phyloP scores from a whole-genome alignment of 176 grass and related monocot species.

The Dendrocalamus sinicus region DNA sequence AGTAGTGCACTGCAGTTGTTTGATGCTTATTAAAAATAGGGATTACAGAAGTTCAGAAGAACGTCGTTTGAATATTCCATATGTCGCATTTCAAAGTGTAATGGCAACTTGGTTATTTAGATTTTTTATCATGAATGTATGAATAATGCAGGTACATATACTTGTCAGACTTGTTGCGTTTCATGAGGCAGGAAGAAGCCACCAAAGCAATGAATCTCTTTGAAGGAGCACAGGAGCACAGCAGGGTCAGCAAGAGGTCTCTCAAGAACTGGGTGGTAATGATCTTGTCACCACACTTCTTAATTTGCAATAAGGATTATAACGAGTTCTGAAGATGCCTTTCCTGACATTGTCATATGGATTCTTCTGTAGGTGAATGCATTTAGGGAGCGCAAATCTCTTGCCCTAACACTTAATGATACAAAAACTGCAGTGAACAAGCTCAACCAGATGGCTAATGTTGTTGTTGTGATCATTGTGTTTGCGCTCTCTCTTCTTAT shows the following conservation, averaged over 20 bases:
- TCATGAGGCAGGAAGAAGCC: constrained; percentile 80
- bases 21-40: not conserved
- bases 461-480: constrained; percentile 55
- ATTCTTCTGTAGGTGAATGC: constrained; percentile 60
- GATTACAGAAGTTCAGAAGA: not conserved
- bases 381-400: constrained; percentile 72
- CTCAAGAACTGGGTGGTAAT: constrained; percentile 98
- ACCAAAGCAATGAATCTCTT: constrained; percentile 71
- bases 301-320: constrained; percentile 19
- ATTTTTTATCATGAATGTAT: not conserved
- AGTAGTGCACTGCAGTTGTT: not conserved
- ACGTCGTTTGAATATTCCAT: not conserved
- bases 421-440: constrained; percentile 78
- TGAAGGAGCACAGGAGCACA: constrained; percentile 79
- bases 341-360: constrained; percentile 26
- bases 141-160: constrained; percentile 75
- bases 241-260: constrained; percentile 67
- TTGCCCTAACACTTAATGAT: constrained; percentile 68
- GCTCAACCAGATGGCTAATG: constrained; percentile 60
- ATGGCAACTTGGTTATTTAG: not conserved
- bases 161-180: constrained; percentile 70
- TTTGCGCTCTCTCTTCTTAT: constrained; percentile 66
- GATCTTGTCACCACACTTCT: constrained; percentile 27
- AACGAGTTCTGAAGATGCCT: not conserved
- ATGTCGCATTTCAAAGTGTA: not conserved